Base-by-base conservation (phyloP, 768 basidiomycete genomes). In the Tulasnella sp. region DNA sequence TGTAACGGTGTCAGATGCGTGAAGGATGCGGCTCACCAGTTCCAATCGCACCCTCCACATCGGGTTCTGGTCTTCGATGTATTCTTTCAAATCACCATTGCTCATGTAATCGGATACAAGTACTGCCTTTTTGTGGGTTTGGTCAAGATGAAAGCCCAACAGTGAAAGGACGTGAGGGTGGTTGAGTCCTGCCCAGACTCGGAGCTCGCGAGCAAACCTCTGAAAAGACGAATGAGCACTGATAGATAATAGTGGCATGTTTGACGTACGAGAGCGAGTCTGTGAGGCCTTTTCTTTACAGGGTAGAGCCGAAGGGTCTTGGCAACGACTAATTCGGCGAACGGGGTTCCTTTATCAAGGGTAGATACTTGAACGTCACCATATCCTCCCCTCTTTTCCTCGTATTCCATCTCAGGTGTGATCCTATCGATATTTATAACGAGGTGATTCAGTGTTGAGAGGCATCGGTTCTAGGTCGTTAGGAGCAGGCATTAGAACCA, bases 131-230 rank as follows among this genome's bases (percentile, higher is more conserved):
- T 24, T 48, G 31, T 9, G 74, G 9, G 24, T 28, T 37, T 75
- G 4, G 76, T 50, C 48, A 44, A 77, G 58, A 60, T 50, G 34
- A n/a, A 31, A 77, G 11, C 76, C 76, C 28, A 77, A 37, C 41
- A 77, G 40, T 28, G 76, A 44, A 24, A 77, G 48, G n/a, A 77
- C 22, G 18, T 77, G 41, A 9, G 48, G 8, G 40, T 77, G 76
- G 14, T 60, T 28, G 28, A 77, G 54, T 58, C 40, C 24, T 31
- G 48, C 37, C 50, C 54, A 58, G 24, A 77, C 44, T 24, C 58
- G 22, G 37, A 77, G 46, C 48, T 77, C 76, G 22, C 76, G 46
- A 14, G 48, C 58, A 46, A 77, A 50, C 24, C 46, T n/a, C 76
- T 77, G 58, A n/a, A 31, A 18, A 42, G 34, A 69, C 12, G 34